Evolutionary conservation across 2,329 filamentous ascomycete genomes (phyloP).

Genomic region (Chaetomium olivaceum): DNA sequence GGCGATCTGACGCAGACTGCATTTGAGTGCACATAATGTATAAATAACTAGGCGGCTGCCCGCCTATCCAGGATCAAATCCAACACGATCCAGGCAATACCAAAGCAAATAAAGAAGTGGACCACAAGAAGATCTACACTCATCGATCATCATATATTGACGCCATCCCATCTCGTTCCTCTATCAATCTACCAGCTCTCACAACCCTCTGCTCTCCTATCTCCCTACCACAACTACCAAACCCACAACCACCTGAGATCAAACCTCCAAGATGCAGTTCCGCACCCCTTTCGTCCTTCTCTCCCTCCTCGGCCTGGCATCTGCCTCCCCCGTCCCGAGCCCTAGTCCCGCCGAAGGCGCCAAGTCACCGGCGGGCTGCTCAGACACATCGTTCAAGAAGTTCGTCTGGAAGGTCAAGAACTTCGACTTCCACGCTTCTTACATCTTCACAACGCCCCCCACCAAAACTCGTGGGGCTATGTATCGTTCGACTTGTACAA

Average conservation of each 20-base stretch:
- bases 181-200: neutral
- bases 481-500: conserved; percentile 54
- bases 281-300: conserved; percentile 7
- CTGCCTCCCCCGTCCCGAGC: conserved; percentile 9
- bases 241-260: neutral
- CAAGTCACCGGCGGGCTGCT: conserved; percentile 36
- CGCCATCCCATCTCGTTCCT: neutral
- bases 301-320: conserved; percentile 12
- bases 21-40: neutral
- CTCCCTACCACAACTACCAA: neutral
- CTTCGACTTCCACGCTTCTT: conserved; percentile 53
- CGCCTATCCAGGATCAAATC: neutral
- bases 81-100: neutral
- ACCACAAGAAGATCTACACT: conserved; percentile 19
- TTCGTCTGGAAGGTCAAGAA: conserved; percentile 46
- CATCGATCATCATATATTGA: conserved; percentile 9
- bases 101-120: neutral
- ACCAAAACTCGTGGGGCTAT: conserved; percentile 51
- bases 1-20: neutral
- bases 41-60: neutral
- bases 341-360: conserved; percentile 7
- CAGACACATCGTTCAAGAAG: conserved; percentile 36
- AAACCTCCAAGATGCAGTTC: conserved; percentile 18
- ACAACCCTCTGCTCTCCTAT: neutral
- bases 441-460: conserved; percentile 53